Evolutionary conservation across 2,329 filamentous ascomycete species (phyloP).

Genomic region (Epichloe typhina): DNA sequence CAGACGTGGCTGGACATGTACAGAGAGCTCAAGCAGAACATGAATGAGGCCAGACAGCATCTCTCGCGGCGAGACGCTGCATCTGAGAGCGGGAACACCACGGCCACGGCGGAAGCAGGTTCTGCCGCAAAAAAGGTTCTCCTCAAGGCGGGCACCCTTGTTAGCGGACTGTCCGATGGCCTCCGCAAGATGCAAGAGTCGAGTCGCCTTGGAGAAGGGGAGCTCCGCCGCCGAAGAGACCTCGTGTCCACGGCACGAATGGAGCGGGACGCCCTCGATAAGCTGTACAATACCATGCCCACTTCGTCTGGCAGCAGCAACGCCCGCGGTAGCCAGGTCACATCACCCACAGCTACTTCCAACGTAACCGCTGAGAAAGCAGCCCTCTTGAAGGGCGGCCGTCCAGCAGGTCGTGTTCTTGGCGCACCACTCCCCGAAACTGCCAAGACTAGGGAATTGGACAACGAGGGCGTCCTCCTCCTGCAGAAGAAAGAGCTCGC

Average conservation of each 20-base stretch:
- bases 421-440: constrained; percentile 64
- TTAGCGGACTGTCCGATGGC: constrained; percentile 53
- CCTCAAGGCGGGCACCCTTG: constrained; percentile 51
- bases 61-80: constrained; percentile 53
- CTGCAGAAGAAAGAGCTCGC: constrained; percentile 62
- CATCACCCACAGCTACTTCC: background rate
- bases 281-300: constrained; percentile 47
- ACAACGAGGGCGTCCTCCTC: constrained; percentile 61
- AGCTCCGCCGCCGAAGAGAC: constrained; percentile 58
- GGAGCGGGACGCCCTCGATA: constrained; percentile 65
- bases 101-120: constrained; percentile 45
- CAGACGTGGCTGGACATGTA: constrained; percentile 67
- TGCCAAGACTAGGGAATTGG: constrained; percentile 60
- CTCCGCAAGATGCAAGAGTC: constrained; percentile 42
- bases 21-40: constrained; percentile 54
- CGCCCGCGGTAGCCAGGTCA: constrained; percentile 27
- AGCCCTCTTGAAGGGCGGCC: constrained; percentile 28
- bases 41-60: constrained; percentile 52
- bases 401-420: constrained; percentile 48
- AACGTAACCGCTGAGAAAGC: constrained; percentile 33
- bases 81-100: constrained; percentile 25
- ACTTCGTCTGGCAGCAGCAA: constrained; percentile 10
- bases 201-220: constrained; percentile 54
- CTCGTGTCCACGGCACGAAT: constrained; percentile 55
- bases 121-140: constrained; percentile 64